Percentiles rank a stretch among this genome's conserved stretches.
Evolutionary conservation across 1,284 basidiomycete species (phyloP).

Genomic region (Vanrija pseudolonga): DNA sequence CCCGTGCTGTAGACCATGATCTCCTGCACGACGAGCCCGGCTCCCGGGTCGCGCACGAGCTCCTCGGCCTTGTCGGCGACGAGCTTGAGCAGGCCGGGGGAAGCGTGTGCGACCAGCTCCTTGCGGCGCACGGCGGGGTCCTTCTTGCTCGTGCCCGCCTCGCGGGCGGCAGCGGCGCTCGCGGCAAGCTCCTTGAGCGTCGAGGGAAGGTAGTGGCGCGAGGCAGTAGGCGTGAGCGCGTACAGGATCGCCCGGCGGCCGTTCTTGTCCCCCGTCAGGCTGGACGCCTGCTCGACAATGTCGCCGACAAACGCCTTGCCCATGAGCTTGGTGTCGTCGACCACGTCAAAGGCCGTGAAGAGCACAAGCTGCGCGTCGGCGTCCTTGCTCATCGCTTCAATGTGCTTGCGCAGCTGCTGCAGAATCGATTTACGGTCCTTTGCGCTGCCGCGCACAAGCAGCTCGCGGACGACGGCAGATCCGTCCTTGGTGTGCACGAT

Average conservation of each 20-base stretch:
- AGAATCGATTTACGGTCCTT: constrained; percentile 87
- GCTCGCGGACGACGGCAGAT: constrained; percentile 74
- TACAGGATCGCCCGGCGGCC: constrained; percentile 74
- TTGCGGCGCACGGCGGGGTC: constrained; percentile 58
- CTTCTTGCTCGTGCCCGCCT: constrained; percentile 70
- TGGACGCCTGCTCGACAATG: constrained; percentile 55
- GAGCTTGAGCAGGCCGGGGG: constrained; percentile 64
- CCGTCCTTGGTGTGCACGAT: constrained; percentile 90
- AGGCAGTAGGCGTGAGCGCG: constrained; percentile 69
- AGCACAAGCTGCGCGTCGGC: constrained; percentile 82
- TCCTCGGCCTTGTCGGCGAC: constrained; percentile 59
- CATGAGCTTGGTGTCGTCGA: constrained; percentile 83
- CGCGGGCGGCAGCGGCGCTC: constrained; percentile 56
- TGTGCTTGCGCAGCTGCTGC: constrained; percentile 77
- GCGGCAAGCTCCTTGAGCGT: constrained; percentile 65
- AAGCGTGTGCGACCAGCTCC: constrained; percentile 68
- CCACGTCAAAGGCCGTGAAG: constrained; percentile 79
- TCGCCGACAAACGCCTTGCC: constrained; percentile 67
- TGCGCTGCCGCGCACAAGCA: constrained; percentile 71
- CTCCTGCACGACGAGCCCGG: constrained; percentile 70
- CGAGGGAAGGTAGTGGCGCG: constrained; percentile 76
- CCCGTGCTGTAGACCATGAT: constrained; percentile 75
- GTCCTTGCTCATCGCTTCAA: constrained; percentile 76
- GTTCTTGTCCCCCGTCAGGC: constrained; percentile 47
- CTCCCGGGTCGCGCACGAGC: constrained; percentile 68